phyloP scores from a whole-genome alignment of 164 flowering plant species.

The Brasenia schreberi region DNA sequence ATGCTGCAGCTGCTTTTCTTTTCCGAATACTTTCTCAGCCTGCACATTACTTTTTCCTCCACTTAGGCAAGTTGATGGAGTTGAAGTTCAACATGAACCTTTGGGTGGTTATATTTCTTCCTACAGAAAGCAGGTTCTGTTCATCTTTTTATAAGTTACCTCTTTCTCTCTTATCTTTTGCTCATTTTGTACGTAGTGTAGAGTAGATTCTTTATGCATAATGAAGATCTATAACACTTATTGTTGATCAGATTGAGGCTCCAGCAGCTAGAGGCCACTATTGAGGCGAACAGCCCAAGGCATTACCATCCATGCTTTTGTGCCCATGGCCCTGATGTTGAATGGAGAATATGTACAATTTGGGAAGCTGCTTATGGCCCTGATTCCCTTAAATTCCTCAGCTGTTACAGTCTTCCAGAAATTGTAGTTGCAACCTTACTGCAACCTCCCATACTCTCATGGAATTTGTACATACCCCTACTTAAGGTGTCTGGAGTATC shows the following conservation, averaged over 20 bases:
- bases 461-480: conserved; percentile 90
- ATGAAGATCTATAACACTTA: background rate
- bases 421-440: conserved; percentile 82
- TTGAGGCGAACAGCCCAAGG: conserved; percentile 99
- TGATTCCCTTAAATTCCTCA: conserved; percentile 61
- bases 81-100: conserved; percentile 70
- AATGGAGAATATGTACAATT: conserved; percentile 96
- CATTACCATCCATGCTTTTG: conserved; percentile 96
- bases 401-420: conserved; percentile 88
- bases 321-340: conserved; percentile 98
- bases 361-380: conserved; percentile 99
- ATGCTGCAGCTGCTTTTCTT: conserved; percentile 95
- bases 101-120: conserved; percentile 47
- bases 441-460: conserved; percentile 85
- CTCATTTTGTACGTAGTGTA: background rate
- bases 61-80: conserved; percentile 74
- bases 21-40: conserved; percentile 95
- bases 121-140: conserved; percentile 56
- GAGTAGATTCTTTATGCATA: background rate
- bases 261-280: conserved; percentile 83
- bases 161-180: background rate
- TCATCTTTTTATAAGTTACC: background rate
- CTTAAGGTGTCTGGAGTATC: conserved; percentile 91
- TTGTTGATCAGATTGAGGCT: conserved; percentile 45
- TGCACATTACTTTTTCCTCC: conserved; percentile 92